These are phyloP conservation scores for Petunia hybrid DNA, from an alignment of 305 asterid genomes.

Conservation along the genomic window DNA sequence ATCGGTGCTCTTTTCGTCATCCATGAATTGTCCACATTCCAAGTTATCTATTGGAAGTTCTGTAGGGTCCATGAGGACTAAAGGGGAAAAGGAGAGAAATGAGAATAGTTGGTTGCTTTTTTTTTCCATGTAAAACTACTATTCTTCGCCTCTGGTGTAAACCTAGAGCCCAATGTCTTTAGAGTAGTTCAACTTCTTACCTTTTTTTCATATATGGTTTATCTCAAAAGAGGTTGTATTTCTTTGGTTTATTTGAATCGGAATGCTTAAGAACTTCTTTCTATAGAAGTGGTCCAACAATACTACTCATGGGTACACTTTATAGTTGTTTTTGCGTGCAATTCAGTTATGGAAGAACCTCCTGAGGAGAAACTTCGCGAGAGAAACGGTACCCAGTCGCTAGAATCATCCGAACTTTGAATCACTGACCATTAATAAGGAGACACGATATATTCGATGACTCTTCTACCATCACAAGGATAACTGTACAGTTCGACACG, in stretches of 20 bases:
- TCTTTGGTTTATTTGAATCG: slow-evolving; percentile 4
- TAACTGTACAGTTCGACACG: not conserved
- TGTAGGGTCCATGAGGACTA: not conserved
- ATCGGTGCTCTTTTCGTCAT: slow-evolving; percentile 10
- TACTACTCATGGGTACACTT: not conserved
- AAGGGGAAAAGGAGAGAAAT: not conserved
- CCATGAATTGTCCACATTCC: slow-evolving; percentile 16
- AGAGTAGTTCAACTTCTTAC: slow-evolving; percentile 21
- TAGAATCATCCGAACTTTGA: slow-evolving; percentile 2
- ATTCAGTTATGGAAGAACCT: not conserved
- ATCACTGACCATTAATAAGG: slow-evolving; percentile 20
- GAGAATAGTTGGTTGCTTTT: slow-evolving; percentile 7
- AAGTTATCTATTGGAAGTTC: slow-evolving; percentile 23
- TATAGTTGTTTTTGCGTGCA: not conserved
- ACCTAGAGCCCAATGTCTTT: not conserved
- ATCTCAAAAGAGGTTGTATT: not conserved
- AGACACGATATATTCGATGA: not conserved
- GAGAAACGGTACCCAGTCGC: not conserved
- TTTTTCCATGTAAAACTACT: not conserved
- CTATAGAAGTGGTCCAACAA: not conserved
- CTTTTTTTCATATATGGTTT: slow-evolving; percentile 15
- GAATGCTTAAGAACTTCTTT: slow-evolving; percentile 23
- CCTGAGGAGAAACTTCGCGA: slow-evolving; percentile 16
- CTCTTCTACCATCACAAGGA: not conserved
- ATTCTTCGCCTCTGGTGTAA: not conserved